These are phyloP conservation scores for Lachnellula arida DNA, from an alignment of 2,329 filamentous ascomycete genomes.

Conservation along the genomic window DNA sequence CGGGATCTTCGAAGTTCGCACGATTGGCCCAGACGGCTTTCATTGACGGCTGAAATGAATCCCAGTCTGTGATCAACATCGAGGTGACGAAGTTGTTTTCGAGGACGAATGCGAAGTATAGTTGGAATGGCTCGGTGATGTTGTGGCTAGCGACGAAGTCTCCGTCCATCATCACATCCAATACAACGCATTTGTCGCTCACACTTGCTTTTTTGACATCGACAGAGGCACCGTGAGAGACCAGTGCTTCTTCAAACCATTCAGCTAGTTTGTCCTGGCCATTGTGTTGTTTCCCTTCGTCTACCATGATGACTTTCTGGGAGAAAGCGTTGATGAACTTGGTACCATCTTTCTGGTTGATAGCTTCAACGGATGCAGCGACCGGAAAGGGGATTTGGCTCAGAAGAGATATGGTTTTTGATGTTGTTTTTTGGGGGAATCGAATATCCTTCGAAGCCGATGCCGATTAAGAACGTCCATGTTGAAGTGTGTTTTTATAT, in stretches of 20 bases:
- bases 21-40: constrained; percentile 4
- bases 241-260: constrained; percentile 1
- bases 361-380: constrained; percentile 1
- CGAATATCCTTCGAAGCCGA: too few relatives aligned
- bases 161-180: constrained; percentile 13
- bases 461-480: too few relatives aligned
- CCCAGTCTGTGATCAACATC: constrained; percentile 6
- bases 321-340: constrained; percentile 6
- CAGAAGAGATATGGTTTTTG: neutral
- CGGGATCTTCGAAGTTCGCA: constrained; percentile 12
- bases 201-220: neutral
- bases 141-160: constrained; percentile 9
- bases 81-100: neutral
- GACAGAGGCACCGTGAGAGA: neutral
- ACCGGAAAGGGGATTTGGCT: neutral
- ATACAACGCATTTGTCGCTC: neutral
- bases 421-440: neutral
- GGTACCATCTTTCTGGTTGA: constrained; percentile 1
- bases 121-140: constrained; percentile 4
- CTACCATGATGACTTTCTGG: neutral
- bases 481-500: too few relatives aligned
- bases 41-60: constrained; percentile 5
- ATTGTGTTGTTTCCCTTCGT: constrained; percentile 6
- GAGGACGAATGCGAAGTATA: constrained; percentile 6
- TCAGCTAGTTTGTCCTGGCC: neutral